phyloP scores from a whole-genome alignment of 129 eudicot species.

The Silybum marianum region DNA sequence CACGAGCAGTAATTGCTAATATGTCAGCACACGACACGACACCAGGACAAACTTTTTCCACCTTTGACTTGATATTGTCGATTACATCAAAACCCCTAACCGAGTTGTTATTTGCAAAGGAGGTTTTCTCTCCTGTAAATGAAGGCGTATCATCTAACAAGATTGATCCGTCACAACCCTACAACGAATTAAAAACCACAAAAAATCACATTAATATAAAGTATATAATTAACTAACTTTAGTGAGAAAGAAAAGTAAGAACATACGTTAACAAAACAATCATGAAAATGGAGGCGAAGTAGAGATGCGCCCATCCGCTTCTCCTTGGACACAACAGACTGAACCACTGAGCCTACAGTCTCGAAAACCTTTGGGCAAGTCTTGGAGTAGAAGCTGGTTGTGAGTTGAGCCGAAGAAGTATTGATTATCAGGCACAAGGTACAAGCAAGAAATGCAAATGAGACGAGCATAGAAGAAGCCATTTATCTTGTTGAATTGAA shows the following conservation, averaged over 20 bases:
- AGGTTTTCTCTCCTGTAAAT: conserved; percentile 54
- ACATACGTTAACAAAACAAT: conserved; percentile 60
- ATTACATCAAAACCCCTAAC: conserved; percentile 49
- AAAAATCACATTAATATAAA: background rate
- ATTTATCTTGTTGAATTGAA: background rate
- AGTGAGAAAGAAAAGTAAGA: background rate
- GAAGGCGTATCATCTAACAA: conserved; percentile 55
- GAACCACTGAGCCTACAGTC: conserved; percentile 31
- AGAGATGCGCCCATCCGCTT: conserved; percentile 69
- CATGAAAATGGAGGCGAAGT: conserved; percentile 60
- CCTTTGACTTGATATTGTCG: conserved; percentile 44
- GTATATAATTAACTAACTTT: background rate
- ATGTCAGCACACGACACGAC: conserved; percentile 72
- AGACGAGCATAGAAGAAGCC: conserved; percentile 11
- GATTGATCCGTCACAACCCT: conserved; percentile 68
- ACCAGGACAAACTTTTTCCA: conserved; percentile 51
- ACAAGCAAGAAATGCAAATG: conserved; percentile 24
- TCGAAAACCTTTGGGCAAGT: conserved; percentile 47
- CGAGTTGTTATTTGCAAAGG: conserved; percentile 45
- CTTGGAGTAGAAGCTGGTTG: conserved; percentile 39
- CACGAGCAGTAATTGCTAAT: conserved; percentile 51
- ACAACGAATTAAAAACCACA: background rate
- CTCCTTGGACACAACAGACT: conserved; percentile 47
- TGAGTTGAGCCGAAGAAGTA: conserved; percentile 47
- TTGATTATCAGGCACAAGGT: conserved; percentile 21